Evolutionary conservation across 352 stramenopile genomes (phyloP).

Genomic region (Globisporangium nagaii): DNA sequence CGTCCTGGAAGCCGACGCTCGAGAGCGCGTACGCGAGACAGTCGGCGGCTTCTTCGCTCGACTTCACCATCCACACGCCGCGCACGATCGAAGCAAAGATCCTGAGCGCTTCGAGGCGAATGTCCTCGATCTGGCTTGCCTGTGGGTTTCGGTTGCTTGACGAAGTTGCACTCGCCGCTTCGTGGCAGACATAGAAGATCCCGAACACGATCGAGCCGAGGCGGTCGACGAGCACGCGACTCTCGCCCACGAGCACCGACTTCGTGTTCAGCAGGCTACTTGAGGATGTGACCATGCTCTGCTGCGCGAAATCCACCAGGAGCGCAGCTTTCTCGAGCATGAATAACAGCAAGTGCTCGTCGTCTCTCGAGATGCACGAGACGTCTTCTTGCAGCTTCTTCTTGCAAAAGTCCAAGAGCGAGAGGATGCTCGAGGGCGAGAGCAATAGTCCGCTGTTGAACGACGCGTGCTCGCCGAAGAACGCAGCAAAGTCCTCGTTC

Average conservation of each 20-base stretch:
- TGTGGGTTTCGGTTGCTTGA: neutral
- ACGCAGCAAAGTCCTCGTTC: conserved; percentile 4
- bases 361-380: conserved; percentile 9
- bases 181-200: conserved; percentile 11
- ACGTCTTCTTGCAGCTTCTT: conserved; percentile 3
- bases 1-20: conserved; percentile 5
- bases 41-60: conserved; percentile 15
- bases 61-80: conserved; percentile 17
- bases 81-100: conserved; percentile 13
- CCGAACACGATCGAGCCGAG: conserved; percentile 15
- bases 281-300: conserved; percentile 4
- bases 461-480: conserved; percentile 16
- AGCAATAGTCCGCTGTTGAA: conserved; percentile 15
- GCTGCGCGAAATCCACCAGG: conserved; percentile 10
- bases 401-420: conserved; percentile 8
- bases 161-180: neutral
- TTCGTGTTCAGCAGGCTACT: conserved; percentile 11
- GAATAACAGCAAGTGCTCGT: conserved; percentile 18
- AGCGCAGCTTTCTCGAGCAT: conserved; percentile 8
- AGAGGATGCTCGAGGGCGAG: conserved; percentile 9
- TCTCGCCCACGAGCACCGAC: conserved; percentile 10
- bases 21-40: conserved; percentile 12
- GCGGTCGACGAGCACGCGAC: conserved; percentile 13
- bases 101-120: conserved; percentile 12
- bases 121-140: conserved; percentile 7